Evolutionary conservation across 306 rosid species (phyloP).

Genomic region (Quercus aquifolioides): DNA sequence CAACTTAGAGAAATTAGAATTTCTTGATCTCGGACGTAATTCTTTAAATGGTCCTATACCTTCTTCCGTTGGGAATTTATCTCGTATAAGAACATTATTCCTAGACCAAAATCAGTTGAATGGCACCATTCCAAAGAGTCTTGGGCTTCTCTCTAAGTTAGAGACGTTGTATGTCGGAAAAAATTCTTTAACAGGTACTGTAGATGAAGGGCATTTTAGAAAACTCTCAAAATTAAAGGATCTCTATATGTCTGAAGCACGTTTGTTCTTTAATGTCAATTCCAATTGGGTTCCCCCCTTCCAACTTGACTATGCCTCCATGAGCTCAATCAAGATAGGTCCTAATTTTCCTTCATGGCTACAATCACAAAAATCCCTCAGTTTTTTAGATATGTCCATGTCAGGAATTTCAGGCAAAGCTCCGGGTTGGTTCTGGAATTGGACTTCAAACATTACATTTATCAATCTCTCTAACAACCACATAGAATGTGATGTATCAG

Average conservation of each 20-base stretch:
- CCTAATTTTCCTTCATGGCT: constrained; percentile 18
- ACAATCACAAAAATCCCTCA: neutral
- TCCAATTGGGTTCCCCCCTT: constrained; percentile 19
- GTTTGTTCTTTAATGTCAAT: neutral
- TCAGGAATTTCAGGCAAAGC: constrained; percentile 2
- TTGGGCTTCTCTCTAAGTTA: neutral
- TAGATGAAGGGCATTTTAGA: constrained; percentile 11
- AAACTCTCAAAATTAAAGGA: neutral
- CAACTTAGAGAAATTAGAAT: too few species aligned
- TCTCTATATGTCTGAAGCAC: neutral
- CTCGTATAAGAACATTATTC: accelerated
- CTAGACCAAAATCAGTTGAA: neutral
- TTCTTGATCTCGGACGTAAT: neutral
- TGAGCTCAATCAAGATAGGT: neutral
- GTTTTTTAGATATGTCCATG: neutral
- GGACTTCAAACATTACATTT: neutral
- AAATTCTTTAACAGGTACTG: neutral
- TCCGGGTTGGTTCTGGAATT: constrained; percentile 11
- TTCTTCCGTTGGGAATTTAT: neutral
- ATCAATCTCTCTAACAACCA: constrained; percentile 10
- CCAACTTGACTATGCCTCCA: accelerated
- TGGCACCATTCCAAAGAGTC: neutral
- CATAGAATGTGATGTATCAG: neutral
- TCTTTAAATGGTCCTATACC: neutral
- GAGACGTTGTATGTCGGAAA: accelerated